phyloP scores from a whole-genome alignment of 345 rosid genomes.

The Gossypium arboreum region DNA sequence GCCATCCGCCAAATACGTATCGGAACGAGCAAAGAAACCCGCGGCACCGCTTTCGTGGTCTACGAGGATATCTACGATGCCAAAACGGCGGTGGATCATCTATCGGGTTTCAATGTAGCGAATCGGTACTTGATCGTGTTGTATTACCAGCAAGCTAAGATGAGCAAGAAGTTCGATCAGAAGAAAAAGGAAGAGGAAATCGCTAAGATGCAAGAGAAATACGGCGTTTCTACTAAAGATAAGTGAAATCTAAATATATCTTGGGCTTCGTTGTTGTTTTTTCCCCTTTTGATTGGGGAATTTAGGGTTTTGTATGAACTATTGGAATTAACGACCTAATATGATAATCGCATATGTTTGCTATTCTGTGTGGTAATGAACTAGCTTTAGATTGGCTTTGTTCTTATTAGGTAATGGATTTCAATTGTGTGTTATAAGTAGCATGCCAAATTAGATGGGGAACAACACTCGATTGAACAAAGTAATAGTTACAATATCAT shows the following conservation, averaged over 20 bases:
- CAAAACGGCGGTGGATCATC: conserved; percentile 93
- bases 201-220: conserved; percentile 80
- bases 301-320: conserved; percentile 8
- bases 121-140: conserved; percentile 84
- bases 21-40: conserved; percentile 84
- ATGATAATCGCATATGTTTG: not conserved
- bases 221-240: conserved; percentile 71
- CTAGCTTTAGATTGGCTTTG: too few relatives aligned
- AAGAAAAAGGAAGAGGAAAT: conserved; percentile 79
- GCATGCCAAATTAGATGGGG: too few relatives aligned
- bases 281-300: not conserved
- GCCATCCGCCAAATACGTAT: conserved; percentile 95
- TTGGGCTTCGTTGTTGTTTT: not conserved
- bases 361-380: too few relatives aligned
- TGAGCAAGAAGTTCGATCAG: conserved; percentile 77
- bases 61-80: conserved; percentile 98
- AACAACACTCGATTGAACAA: too few relatives aligned
- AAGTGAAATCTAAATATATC: conserved; percentile 27
- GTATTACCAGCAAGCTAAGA: conserved; percentile 86
- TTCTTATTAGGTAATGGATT: too few relatives aligned
- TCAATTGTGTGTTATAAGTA: too few relatives aligned
- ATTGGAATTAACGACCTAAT: not conserved
- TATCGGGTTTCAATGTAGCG: conserved; percentile 97
- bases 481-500: too few relatives aligned
- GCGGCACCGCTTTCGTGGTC: conserved; percentile 91